These are phyloP conservation scores for Deinandra increscens DNA, from an alignment of 129 eudicot species.

Conservation along the genomic window DNA sequence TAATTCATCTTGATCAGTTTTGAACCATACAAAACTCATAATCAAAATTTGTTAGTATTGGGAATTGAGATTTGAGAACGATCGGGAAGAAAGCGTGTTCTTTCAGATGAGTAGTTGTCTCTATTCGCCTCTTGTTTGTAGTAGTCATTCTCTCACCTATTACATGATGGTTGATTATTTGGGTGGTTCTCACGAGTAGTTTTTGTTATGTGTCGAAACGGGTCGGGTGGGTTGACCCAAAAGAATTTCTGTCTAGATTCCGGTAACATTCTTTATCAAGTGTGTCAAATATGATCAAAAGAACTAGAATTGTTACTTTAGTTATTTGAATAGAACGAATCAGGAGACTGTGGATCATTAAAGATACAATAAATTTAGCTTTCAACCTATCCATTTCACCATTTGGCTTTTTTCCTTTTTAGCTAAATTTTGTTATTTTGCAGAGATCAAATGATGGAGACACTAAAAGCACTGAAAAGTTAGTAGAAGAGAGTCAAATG, in stretches of 20 bases:
- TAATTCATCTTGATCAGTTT: too few relatives aligned
- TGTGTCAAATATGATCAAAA: neutral
- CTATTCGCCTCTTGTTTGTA: too few relatives aligned
- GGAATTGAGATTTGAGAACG: too few relatives aligned
- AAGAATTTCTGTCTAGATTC: neutral
- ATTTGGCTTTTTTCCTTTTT: neutral
- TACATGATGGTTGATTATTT: too few relatives aligned
- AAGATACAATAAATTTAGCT: neutral
- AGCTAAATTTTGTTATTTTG: conserved; percentile 4
- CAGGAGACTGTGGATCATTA: neutral
- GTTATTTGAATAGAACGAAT: neutral
- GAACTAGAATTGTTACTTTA: neutral
- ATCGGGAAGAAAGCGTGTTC: too few relatives aligned
- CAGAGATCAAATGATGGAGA: conserved; percentile 83
- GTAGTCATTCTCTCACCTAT: too few relatives aligned
- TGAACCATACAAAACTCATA: too few relatives aligned
- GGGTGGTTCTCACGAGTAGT: neutral
- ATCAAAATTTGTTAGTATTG: too few relatives aligned
- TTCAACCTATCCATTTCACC: neutral
- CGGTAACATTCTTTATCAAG: neutral
- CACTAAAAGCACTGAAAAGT: conserved; percentile 52
- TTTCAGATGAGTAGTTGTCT: too few relatives aligned
- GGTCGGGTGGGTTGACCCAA: neutral
- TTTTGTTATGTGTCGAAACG: neutral
- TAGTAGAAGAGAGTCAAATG: conserved; percentile 58